A percentile compares a stretch with the other conserved stretches of the same genome.
Conservation (phyloP, 768 basidiomycete species). For the Serpula lacrymans region DNA sequence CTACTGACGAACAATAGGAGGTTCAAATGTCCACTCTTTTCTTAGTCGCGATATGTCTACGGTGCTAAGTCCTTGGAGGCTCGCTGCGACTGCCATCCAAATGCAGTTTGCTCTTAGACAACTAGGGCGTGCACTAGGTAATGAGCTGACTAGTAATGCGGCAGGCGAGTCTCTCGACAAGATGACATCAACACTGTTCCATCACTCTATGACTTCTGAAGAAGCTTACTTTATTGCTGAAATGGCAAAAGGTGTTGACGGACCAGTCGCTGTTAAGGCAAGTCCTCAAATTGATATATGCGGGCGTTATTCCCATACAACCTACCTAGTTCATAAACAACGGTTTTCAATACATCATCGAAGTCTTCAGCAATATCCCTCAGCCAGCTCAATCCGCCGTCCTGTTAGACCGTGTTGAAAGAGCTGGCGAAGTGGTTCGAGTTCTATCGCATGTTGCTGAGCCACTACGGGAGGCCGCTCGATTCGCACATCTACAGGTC, state of each 20-base stretch:
- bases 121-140: slow-evolving; percentile 62
- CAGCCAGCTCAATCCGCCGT: slow-evolving; percentile 20
- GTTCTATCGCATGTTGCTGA: slow-evolving; percentile 67
- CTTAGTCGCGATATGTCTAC: slow-evolving; percentile 61
- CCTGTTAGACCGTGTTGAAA: slow-evolving; percentile 41
- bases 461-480: slow-evolving; percentile 50
- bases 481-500: slow-evolving; percentile 49
- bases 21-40: slow-evolving; percentile 43
- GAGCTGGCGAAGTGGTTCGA: slow-evolving; percentile 66
- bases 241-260: slow-evolving; percentile 69
- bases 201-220: slow-evolving; percentile 70
- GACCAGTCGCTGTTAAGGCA: slow-evolving; percentile 67
- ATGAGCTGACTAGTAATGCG: slow-evolving; percentile 45
- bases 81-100: slow-evolving; percentile 77
- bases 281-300: slow-evolving; percentile 5
- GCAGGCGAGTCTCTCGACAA: slow-evolving; percentile 66
- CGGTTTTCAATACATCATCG: slow-evolving; percentile 62
- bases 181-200: slow-evolving; percentile 64
- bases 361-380: slow-evolving; percentile 42
- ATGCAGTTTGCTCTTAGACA: slow-evolving; percentile 74
- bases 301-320: not conserved
- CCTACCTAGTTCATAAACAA: slow-evolving; percentile 69
- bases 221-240: slow-evolving; percentile 84
- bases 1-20: slow-evolving; percentile 13
- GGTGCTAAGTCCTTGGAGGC: slow-evolving; percentile 78